These are phyloP conservation scores for Musa itinerans DNA, from an alignment of 176 grass and related monocot species.

Conservation along the genomic window DNA sequence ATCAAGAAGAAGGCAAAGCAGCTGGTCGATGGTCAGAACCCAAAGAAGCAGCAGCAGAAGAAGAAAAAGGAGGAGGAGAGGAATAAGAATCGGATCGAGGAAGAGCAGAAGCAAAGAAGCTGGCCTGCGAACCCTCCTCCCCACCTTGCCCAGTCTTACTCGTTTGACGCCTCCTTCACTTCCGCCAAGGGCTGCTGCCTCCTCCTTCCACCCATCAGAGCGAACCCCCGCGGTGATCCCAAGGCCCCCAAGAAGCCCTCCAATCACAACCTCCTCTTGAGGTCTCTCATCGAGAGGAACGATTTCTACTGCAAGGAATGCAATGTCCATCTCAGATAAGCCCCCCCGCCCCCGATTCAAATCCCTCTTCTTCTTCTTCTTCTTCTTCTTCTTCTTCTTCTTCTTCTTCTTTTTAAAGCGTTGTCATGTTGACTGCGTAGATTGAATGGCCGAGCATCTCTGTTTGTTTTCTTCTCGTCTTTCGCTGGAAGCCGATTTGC, in stretches of 20 bases:
- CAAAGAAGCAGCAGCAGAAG: neutral
- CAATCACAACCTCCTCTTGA: neutral
- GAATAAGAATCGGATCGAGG: neutral
- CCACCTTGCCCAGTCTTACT: neutral
- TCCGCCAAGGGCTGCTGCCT: neutral
- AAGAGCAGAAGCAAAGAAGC: neutral
- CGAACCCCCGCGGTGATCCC: too few species aligned
- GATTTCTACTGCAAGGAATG: conserved; percentile 1
- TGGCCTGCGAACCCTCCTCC: neutral
- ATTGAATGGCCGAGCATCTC: too few species aligned
- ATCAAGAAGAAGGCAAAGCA: neutral
- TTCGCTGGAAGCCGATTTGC: too few species aligned
- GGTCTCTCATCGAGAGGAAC: conserved; percentile 2
- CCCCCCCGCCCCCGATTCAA: neutral
- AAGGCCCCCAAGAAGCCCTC: neutral
- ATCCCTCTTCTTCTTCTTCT: neutral
- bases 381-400: too few species aligned
- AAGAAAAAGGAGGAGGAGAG: neutral
- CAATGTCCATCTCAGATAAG: conserved; percentile 1
- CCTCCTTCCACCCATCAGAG: neutral
- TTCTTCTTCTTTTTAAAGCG: too few species aligned
- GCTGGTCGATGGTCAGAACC: neutral
- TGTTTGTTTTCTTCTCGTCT: too few species aligned
- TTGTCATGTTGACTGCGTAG: too few species aligned
- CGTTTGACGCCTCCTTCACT: neutral